A percentile compares a stretch with the other conserved stretches of the same genome.
These are phyloP conservation scores for Nicotiana undulata DNA, from an alignment of 257 asterid genomes.

Conservation along the genomic window DNA sequence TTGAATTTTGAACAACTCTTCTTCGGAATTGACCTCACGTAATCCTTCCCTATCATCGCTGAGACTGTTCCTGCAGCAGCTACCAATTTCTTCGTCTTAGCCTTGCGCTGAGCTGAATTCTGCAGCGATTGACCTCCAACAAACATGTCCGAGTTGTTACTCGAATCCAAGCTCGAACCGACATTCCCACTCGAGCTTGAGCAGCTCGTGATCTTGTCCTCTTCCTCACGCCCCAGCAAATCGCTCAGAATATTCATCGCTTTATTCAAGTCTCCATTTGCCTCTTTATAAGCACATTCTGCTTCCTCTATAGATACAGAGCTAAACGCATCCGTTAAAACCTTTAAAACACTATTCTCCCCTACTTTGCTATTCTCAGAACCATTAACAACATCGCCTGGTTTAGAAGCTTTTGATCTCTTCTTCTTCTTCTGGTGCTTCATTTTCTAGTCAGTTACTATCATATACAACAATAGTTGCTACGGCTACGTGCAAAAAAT, in stretches of 20 bases:
- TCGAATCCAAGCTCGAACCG: conserved; percentile 59
- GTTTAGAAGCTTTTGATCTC: conserved; percentile 36
- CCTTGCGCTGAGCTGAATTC: conserved; percentile 36
- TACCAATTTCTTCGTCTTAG: conserved; percentile 48
- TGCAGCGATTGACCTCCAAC: conserved; percentile 25
- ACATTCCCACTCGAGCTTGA: conserved; percentile 56
- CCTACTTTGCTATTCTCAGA: conserved; percentile 11
- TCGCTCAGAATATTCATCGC: conserved; percentile 41
- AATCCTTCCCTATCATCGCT: conserved; percentile 68
- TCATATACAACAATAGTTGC: background rate
- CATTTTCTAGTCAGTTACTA: conserved; percentile 19
- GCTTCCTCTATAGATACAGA: conserved; percentile 50
- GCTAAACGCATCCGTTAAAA: conserved; percentile 38
- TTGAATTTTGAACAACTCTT: conserved; percentile 38
- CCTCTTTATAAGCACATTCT: conserved; percentile 36
- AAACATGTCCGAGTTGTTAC: conserved; percentile 29
- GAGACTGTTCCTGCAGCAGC: conserved; percentile 83
- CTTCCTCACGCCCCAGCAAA: conserved; percentile 20
- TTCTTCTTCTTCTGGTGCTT: conserved; percentile 49
- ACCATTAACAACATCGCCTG: conserved; percentile 14
- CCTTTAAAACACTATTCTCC: conserved; percentile 16
- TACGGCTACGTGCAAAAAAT: background rate
- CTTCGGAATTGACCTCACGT: conserved; percentile 63
- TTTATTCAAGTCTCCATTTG: conserved; percentile 34
- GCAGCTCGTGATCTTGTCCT: conserved; percentile 67